Base-by-base conservation (phyloP, 331 rosid species). In the Malus hybrid region DNA sequence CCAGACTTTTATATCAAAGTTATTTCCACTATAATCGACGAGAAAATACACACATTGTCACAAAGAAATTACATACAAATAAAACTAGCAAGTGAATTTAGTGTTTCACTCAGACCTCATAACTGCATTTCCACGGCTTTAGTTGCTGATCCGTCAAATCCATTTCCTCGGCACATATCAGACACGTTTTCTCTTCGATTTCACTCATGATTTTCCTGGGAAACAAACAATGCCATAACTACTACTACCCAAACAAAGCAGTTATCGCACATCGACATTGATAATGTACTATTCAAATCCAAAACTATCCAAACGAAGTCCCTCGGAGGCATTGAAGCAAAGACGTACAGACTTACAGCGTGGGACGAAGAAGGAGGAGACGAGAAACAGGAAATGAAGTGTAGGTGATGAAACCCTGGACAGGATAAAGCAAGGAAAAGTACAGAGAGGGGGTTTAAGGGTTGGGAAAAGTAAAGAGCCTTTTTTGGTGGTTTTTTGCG, bases 131-230 rank as follows among this genome's bases (percentile, higher is more conserved):
- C 89, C 99, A 95, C 14, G 98, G 98, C 79, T 95, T 95, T 85
- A 95, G 77, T 53, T 92, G 99, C 86, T 95, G 98, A 87, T 95
- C 99, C n/a, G 99, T 95, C 83, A 90, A 90, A 89, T 92, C 99
- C 99, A 92, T 95, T 83, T 95, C 98, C 81, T 95, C 97, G 0
- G 97, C 96, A 48, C 99, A 95, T 67, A 95, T 97, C 75, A 96
- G 98, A 68, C 99, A 95, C 63, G 96, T 85, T 82, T 85, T 93
- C 77, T 95, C 99, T 80, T 91, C 97, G 82, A 79, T 88, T 28
- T 90, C 99, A 73, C 93, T 92, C 98, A 95, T 95, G 94, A 77
- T 93, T 87, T 80, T 84, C 85, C 85, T 76, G 63, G 28, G 6
- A 77, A 78, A 78, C 71, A 28, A 71, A 32, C 70, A 57, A 24